These are phyloP conservation scores for Colletotrichum sp. DNA, from an alignment of 2,329 filamentous ascomycete species.

Conservation along the genomic window DNA sequence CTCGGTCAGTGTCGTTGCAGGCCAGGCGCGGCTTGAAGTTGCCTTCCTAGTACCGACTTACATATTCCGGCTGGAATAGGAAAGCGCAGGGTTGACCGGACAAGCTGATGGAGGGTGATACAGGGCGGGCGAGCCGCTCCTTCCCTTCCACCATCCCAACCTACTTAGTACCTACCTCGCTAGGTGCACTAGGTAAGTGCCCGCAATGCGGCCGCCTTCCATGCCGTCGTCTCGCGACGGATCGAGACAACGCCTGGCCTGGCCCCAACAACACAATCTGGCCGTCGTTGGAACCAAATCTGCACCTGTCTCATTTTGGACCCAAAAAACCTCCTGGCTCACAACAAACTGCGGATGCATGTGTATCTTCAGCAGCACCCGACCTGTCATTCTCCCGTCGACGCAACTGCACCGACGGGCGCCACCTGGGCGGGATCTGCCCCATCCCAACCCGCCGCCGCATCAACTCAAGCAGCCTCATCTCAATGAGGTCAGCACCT, in stretches of 20 bases:
- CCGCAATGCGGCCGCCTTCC: background rate
- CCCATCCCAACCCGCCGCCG: background rate
- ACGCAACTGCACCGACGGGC: background rate
- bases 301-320: background rate
- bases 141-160: background rate
- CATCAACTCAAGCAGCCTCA: background rate
- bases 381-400: background rate
- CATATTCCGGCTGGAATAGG: background rate
- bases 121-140: background rate
- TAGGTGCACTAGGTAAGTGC: background rate
- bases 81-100: background rate
- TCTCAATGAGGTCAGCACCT: background rate
- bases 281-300: background rate
- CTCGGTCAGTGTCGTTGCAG: background rate
- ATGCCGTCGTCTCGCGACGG: background rate
- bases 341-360: background rate
- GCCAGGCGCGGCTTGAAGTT: background rate
- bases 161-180: background rate
- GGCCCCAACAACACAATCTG: background rate
- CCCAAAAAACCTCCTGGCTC: background rate
- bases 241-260: background rate
- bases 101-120: background rate
- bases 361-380: background rate
- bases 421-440: background rate
- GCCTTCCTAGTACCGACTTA: background rate